Evolutionary conservation across 2,329 filamentous ascomycete genomes (phyloP), one percentile per base, ranked within the genome.

Genomic region (Fusarium vanettenii): DNA sequence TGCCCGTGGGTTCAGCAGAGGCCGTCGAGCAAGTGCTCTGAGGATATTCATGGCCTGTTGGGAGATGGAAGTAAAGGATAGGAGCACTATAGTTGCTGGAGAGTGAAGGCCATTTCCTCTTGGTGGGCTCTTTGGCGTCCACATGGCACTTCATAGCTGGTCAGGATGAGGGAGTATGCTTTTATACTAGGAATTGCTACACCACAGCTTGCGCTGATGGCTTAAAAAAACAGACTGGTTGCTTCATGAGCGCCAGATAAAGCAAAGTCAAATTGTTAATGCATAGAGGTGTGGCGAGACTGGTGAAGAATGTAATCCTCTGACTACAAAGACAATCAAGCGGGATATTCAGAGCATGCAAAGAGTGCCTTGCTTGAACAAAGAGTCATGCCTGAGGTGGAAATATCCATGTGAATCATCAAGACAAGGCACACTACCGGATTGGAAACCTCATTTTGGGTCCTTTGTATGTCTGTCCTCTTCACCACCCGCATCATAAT

Each of bases 151-250:
- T 52, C 27, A n/a, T 18, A 31, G 13, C 27, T n/a, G 48, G 66
- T 45, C 59, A 52, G 63, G 67, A 57, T 45, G 22, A 35, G 37
- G 57, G 22, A 22, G 57, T 39, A n/a, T 56, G 55, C 41, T 67
- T 62, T 29, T 7, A 37, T 62, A 33, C 48, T 29, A 45, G 45
- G 37, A n/a, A 31, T 52, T 31, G 16, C 48, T 62, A n/a, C 27
- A 48, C 18, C 41, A 18, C 35, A 35, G 9, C 20, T 22, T 14
- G 22, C 5, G 35, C 59, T 31, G 29, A 55, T 52, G 45, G 41
- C 16, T 20, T 29, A 20, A 27, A 66, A 66, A 52, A n/a, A 66
- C n/a, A 22, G 37, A 33, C 45, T 56, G 64, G 35, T 31, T 62
- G 64, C 33, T n/a, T 35, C 20, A 9, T 62, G 37, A 29, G 43